A percentile compares a stretch with the other conserved stretches of the same genome.
phyloP scores from a whole-genome alignment of 805 yeast species.

The Candida taoyuanica region DNA sequence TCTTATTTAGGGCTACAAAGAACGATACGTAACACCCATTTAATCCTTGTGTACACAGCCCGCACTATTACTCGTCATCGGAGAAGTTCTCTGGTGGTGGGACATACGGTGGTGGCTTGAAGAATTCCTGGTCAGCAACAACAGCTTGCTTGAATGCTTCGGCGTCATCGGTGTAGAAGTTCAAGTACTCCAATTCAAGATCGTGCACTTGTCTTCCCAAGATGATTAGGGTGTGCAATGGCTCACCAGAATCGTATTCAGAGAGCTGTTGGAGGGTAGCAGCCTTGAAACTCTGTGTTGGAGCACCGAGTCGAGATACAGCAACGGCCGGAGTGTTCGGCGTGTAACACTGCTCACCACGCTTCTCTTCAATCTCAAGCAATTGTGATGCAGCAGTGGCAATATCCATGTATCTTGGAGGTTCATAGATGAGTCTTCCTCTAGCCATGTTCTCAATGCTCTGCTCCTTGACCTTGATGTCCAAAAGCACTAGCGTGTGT shows the following conservation, averaged over 20 bases:
- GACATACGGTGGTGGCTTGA: slow-evolving; percentile 68
- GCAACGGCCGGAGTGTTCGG: slow-evolving; percentile 91
- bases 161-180: slow-evolving; percentile 66
- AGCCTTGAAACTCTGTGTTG: slow-evolving; percentile 75
- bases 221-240: slow-evolving; percentile 86
- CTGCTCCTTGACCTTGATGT: slow-evolving; percentile 95
- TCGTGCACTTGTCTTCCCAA: slow-evolving; percentile 94
- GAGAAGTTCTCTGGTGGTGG: slow-evolving; percentile 40
- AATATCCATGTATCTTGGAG: slow-evolving; percentile 94
- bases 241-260: slow-evolving; percentile 88
- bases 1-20: too few relatives aligned
- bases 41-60: too few relatives aligned
- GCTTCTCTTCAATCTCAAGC: slow-evolving; percentile 77
- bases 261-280: slow-evolving; percentile 76
- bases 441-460: slow-evolving; percentile 90
- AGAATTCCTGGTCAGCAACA: slow-evolving; percentile 56
- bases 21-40: too few relatives aligned
- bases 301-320: slow-evolving; percentile 86
- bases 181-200: slow-evolving; percentile 78
- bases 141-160: slow-evolving; percentile 43
- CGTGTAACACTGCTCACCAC: slow-evolving; percentile 75
- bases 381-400: slow-evolving; percentile 85
- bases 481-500: slow-evolving; percentile 83
- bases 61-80: slow-evolving; percentile 17
- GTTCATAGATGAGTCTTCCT: slow-evolving; percentile 88